Percentiles rank a stretch among this genome's conserved stretches.
phyloP scores from a whole-genome alignment of 306 rosid species.

The Cicer arietinum region DNA sequence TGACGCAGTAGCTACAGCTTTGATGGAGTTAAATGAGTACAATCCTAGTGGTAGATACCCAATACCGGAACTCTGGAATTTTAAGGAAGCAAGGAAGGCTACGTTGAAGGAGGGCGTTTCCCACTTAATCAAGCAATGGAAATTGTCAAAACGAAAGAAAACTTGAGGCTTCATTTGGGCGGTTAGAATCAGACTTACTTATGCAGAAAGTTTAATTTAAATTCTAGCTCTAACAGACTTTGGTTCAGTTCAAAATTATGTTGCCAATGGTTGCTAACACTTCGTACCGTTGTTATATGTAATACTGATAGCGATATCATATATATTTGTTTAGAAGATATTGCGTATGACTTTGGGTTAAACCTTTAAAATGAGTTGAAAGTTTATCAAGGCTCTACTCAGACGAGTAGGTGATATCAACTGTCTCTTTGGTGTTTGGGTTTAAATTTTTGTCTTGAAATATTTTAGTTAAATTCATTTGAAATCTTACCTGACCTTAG shows the following conservation, averaged over 20 bases:
- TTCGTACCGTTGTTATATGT: neutral
- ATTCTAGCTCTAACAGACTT: neutral
- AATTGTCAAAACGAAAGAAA: slow-evolving; percentile 23
- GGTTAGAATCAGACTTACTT: neutral
- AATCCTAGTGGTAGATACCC: slow-evolving; percentile 86
- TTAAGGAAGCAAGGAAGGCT: slow-evolving; percentile 66
- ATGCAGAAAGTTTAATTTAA: neutral
- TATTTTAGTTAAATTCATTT: neutral
- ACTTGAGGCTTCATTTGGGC: slow-evolving; percentile 40
- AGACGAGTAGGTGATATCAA: neutral
- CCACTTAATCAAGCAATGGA: slow-evolving; percentile 62
- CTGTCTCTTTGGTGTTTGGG: neutral
- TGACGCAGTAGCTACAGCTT: slow-evolving; percentile 60
- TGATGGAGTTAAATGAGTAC: slow-evolving; percentile 70
- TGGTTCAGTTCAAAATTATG: neutral
- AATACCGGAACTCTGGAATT: slow-evolving; percentile 70
- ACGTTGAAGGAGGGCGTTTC: slow-evolving; percentile 60
- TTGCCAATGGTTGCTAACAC: neutral
- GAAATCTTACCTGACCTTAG: neutral
- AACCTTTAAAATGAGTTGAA: neutral
- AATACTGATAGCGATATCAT: neutral
- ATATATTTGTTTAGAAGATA: neutral
- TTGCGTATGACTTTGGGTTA: neutral
- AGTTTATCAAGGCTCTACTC: neutral
- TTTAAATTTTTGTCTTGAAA: neutral